Evolutionary conservation across 176 grass and related monocot species (phyloP), one percentile per base, ranked within the genome.

Genomic region (Zoysia pacifica): DNA sequence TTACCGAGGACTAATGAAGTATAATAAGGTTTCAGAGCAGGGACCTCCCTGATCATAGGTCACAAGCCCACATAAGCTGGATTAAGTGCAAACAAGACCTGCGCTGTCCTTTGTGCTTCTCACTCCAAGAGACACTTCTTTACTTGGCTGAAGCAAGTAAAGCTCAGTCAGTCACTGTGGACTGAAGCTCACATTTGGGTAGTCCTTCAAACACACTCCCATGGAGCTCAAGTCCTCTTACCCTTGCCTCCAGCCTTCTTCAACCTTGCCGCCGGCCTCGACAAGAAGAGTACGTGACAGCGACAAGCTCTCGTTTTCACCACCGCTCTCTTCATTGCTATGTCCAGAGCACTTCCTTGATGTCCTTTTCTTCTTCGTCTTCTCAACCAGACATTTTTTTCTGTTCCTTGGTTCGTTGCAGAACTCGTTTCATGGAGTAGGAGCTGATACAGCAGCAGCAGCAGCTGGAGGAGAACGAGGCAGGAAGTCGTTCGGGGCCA

Each of bases 361-460:
- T 58, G 37, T 60, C 45, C 2, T 37, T 54, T 19, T 71, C 72
- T 41, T 62, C 60, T 46, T 67, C 12, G 20, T 44, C 40, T 9
- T 8, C 1, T 58, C 38, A 20, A 28, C 28, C n/a, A 4, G 38
- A 28, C 65, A 42, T 61, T 56, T 69, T 61, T 48, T 77, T 5
- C 46, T 73, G 50, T 1, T 73, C 74, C 10, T 60, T 68, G 52
- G 74, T 88, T 7, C 16, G 48, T 67, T 69, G 14, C 85, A 93
- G 91, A 90, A 93, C 67, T 93, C 87, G 3, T 76, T 90, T 76
- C 87, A 89, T 49, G 87, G 81, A 45, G 78, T 75, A 51, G 80
- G 67, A 78, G 60, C 52, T 7, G 74, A 74, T 6, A 37, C 72
- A 70, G 14, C 55, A 0, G 5, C 62, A 52, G 41, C 35, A 0